Base-by-base conservation (phyloP, 495 filamentous ascomycete genomes). In the Penicillium chermesinum region DNA sequence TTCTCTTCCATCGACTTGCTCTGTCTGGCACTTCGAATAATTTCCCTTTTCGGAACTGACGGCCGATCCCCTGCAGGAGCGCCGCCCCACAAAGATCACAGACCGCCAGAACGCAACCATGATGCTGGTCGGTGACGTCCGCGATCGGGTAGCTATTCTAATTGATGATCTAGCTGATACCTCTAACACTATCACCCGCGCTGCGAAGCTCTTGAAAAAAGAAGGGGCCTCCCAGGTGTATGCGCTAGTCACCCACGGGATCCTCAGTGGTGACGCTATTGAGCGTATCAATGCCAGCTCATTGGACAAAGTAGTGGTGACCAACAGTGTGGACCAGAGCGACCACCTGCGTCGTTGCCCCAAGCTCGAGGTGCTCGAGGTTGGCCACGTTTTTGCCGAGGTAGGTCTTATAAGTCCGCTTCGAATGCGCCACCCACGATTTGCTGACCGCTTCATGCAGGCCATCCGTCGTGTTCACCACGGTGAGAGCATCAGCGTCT, bases 381-480 rank as follows among this genome's bases (percentile, higher is more conserved):
- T 98, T 43, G 86, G 89, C 22, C 80, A 86, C 50, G 84, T 97
- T 52, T 98, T 98, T 71, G 94, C 87, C 36, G 93, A 98, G 83
- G 83, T 85, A 67, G 54, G 68, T 61, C 30, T 17, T 33, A 40
- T 55, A 20, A 22, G 42, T 52, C 38, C 10, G 7, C 40, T 43
- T 42, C 21, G 4, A 40, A 27, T 41, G 27, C 20, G n/a, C 36
- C 39, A 48, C 48, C 48, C 15, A 19, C 27, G 7, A 37, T 38
- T 37, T 53, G 35, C 48, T 63, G 44, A 55, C 54, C 56, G 48
- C 54, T 57, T 21, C 38, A 37, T 50, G n/a, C 47, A 86, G 83
- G 93, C 93, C 14, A 96, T 98, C 62, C 86, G 93, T 41, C 80
- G 93, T 37, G 94, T 98, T 42, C 93, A 97, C 67, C 91, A 97